Base-by-base conservation (phyloP, 495 filamentous ascomycete species). In the Delitschia confertaspora region DNA sequence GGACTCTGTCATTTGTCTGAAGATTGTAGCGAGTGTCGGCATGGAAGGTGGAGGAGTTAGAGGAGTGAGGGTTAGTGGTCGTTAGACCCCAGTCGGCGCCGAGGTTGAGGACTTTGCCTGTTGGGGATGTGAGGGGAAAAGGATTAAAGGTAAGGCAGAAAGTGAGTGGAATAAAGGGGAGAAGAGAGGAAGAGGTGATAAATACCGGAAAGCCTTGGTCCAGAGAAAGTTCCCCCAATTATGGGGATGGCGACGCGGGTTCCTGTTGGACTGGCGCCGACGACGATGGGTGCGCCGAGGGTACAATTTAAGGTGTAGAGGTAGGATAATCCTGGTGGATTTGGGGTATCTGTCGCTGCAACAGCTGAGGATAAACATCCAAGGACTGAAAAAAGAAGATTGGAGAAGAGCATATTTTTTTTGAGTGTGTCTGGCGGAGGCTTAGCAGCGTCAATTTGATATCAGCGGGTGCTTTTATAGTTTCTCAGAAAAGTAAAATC, bases 21-120 rank as follows among this genome's bases (percentile, higher is more conserved):
- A 34, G 13, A 34, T 34, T 34, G 32, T 34, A 34, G 7, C 32
- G 32, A 10, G 32, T 34, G 32, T 34, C 32, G 6, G 32, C 32
- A 16, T 6, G 6, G 32, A 34, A 34, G 11, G 32, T 34, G 13
- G 11, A 10, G n/a, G n/a, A n/a, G n/a, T n/a, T n/a, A n/a, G n/a
- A n/a, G n/a, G n/a, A n/a, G n/a, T n/a, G n/a, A n/a, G n/a, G n/a
- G 11, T 34, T 34, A 6, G 32, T 6, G 32, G n/a, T 16, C 6
- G 32, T 34, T 6, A 14, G 7, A 16, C 32, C 32, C 32, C 32
- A 34, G 32, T 34, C 32, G 6, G 32, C 32, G 32, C 32, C 32
- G 6, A 34, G 32, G 13, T 34, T 14, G 6, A 34, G 32, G 6
- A 34, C 13, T 34, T 34, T 34, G 32, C 13, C 32, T 34, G 26